Percentiles rank a stretch among this genome's conserved stretches.
Conservation (phyloP, 2,329 filamentous ascomycete genomes). For the Venturia effusa region DNA sequence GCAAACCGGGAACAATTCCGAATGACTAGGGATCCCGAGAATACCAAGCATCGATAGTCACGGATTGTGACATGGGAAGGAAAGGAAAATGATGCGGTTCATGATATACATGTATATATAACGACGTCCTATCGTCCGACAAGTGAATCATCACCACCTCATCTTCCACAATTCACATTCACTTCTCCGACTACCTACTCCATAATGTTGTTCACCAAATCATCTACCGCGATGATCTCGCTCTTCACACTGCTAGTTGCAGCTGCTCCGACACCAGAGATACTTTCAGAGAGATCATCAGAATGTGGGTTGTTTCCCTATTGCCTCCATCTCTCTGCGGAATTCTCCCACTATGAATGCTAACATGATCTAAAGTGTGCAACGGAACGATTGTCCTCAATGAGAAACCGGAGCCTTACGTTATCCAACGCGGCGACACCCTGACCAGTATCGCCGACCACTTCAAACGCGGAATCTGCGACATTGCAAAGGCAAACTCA, state of each 20-base stretch:
- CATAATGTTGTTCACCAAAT: neutral
- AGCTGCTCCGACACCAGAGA: neutral
- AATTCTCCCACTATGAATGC: neutral
- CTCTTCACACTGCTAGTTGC: neutral
- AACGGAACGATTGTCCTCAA: neutral
- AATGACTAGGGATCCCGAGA: neutral
- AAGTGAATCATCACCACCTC: neutral
- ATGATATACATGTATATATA: neutral
- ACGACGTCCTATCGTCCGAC: neutral
- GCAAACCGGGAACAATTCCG: neutral
- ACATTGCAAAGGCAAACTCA: neutral
- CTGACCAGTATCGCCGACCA: neutral
- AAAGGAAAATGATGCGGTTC: neutral
- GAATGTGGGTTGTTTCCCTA: neutral
- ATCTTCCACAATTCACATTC: neutral
- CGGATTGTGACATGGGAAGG: neutral
- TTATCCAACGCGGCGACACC: neutral
- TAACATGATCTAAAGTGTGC: neutral
- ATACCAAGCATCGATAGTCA: neutral
- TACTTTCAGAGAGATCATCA: neutral
- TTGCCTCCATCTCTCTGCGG: neutral
- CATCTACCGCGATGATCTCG: neutral
- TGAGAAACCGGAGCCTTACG: neutral
- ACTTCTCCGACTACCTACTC: neutral
- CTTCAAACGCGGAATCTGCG: neutral